Conservation (phyloP, 768 basidiomycete species). For the Favolaschia claudopus region DNA sequence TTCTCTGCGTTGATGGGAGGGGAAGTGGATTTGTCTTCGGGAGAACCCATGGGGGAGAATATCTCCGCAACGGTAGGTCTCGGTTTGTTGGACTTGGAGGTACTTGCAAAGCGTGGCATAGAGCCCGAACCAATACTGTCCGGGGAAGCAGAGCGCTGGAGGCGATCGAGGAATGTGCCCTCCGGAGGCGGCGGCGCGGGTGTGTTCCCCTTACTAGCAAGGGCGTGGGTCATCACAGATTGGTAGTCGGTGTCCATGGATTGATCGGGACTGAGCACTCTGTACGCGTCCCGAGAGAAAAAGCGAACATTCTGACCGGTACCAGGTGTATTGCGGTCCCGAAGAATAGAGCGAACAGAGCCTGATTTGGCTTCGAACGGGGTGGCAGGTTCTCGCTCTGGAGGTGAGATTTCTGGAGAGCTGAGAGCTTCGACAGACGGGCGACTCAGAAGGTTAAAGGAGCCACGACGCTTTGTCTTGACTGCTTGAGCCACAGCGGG, state of each 20-base stretch:
- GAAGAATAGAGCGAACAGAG: constrained; percentile 76
- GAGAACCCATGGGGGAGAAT: constrained; percentile 51
- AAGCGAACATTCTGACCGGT: constrained; percentile 84
- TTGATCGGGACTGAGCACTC: constrained; percentile 68
- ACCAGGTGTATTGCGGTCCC: constrained; percentile 73
- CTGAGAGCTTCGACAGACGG: constrained; percentile 46
- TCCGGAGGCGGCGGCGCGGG: constrained; percentile 27
- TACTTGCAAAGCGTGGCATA: constrained; percentile 40
- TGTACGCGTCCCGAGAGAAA: constrained; percentile 75
- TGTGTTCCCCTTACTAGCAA: constrained; percentile 36
- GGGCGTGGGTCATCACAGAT: constrained; percentile 36
- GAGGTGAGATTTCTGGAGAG: constrained; percentile 26
- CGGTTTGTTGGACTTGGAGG: constrained; percentile 40
- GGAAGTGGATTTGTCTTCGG: constrained; percentile 33
- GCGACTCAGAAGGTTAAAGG: constrained; percentile 28
- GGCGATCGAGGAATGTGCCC: constrained; percentile 39
- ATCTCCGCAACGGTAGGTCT: constrained; percentile 58
- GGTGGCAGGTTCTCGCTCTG: constrained; percentile 40
- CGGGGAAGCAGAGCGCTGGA: constrained; percentile 35
- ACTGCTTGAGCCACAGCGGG: constrained; percentile 3
- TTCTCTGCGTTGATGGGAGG: constrained; percentile 32
- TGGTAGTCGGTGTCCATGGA: constrained; percentile 54
- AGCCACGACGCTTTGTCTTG: constrained; percentile 20
- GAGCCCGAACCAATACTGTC: constrained; percentile 36
- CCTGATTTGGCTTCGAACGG: constrained; percentile 48